A percentile compares a stretch with the other conserved stretches of the same genome.
Conservation (phyloP, 163 green algal species). For the Scenedesmus sp. region DNA sequence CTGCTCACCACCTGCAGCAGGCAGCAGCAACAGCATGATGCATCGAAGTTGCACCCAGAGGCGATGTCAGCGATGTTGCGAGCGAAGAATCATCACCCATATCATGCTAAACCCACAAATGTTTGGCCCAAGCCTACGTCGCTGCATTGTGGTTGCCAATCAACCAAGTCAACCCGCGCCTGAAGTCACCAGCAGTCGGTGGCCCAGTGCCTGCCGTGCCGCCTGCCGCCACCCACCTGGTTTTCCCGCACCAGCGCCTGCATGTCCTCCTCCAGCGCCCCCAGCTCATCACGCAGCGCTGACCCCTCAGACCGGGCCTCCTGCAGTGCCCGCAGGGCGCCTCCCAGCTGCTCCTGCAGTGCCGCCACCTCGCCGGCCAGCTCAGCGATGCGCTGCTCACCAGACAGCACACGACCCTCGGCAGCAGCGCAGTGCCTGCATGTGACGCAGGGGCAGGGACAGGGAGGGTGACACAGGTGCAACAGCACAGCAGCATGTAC, state of each 20-base stretch:
- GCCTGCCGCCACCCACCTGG: conserved; percentile 57
- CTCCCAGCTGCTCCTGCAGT: conserved; percentile 62
- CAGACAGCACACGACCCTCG: conserved; percentile 41
- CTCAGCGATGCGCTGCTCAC: conserved; percentile 1
- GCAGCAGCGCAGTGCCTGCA: conserved; percentile 48
- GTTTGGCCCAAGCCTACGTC: too few relatives aligned
- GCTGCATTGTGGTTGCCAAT: too few relatives aligned
- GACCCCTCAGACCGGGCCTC: conserved; percentile 56
- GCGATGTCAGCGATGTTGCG: background rate
- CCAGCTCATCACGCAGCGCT: conserved; percentile 59
- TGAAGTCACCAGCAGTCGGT: too few relatives aligned
- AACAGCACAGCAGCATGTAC: too few relatives aligned
- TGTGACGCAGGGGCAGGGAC: background rate
- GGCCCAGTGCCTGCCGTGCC: too few relatives aligned
- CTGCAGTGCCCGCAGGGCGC: conserved; percentile 52
- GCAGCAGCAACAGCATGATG: background rate
- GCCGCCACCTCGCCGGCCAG: conserved; percentile 8
- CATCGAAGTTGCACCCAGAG: too few relatives aligned
- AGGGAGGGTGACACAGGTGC: too few relatives aligned
- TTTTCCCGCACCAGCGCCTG: conserved; percentile 71
- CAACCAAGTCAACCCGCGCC: too few relatives aligned
- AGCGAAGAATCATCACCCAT: too few relatives aligned
- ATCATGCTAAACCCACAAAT: too few relatives aligned
- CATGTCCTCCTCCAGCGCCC: conserved; percentile 71
- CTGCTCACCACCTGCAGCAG: conserved; percentile 62